Conservation (phyloP, 805 yeast species). For the Candida schatavii region DNA sequence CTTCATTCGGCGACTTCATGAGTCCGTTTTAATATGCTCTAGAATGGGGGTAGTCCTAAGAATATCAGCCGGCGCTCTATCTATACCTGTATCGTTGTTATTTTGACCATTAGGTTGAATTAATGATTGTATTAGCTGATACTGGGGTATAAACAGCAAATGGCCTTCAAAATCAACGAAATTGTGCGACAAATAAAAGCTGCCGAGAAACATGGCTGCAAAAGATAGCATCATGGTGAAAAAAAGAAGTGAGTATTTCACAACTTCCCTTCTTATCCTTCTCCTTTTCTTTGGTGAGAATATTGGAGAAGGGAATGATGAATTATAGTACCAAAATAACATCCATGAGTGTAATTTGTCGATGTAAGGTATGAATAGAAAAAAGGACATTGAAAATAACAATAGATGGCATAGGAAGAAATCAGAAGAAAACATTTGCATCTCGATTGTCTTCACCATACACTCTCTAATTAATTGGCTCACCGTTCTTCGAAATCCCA, state of each 20-base stretch:
- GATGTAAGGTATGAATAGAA: conserved; percentile 43
- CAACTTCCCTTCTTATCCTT: conserved; percentile 22
- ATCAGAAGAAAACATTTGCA: conserved; percentile 47
- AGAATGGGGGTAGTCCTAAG: conserved; percentile 29
- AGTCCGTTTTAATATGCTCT: conserved; percentile 13
- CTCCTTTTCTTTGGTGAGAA: conserved; percentile 35
- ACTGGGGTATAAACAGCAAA: neutral
- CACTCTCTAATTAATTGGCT: conserved; percentile 49
- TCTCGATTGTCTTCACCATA: conserved; percentile 43
- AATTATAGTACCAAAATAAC: conserved; percentile 40
- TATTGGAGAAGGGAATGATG: neutral
- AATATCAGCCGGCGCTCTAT: conserved; percentile 49
- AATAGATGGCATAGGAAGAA: conserved; percentile 44
- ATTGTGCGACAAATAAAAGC: conserved; percentile 36
- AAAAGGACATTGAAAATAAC: conserved; percentile 37
- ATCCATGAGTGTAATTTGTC: conserved; percentile 49
- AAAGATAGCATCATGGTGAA: conserved; percentile 38
- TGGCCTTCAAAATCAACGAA: conserved; percentile 4
- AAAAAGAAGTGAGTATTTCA: conserved; percentile 47
- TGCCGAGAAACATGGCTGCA: conserved; percentile 42
- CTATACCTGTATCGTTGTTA: conserved; percentile 64
- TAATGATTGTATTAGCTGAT: conserved; percentile 17
- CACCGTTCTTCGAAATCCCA: conserved; percentile 30
- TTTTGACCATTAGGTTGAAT: conserved; percentile 60
- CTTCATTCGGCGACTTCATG: too few relatives aligned